Base-by-base conservation (phyloP, 177 flowering plant species). In the Telopea speciosissima region DNA sequence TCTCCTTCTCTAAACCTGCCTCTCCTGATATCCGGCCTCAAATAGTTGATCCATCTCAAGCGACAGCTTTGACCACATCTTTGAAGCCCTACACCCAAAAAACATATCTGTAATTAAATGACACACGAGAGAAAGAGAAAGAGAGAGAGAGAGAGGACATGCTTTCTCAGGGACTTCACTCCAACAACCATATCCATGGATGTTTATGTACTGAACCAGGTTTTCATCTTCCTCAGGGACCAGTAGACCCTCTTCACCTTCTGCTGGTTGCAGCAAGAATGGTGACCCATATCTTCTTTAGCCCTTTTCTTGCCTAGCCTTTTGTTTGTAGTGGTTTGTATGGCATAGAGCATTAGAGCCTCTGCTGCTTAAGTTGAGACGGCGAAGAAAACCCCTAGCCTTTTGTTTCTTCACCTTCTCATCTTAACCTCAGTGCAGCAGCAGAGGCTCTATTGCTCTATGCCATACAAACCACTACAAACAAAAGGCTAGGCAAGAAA, bases 201-300 rank as follows among this genome's bases (percentile, higher is more conserved):
- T 84, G 44, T 93, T 87, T 72, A 94, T 94, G 75, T 88, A 92
- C 61, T 84, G 77, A 58, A 89, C 80, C 79, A 94, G 95, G 83
- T 93, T 93, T 62, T 91, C 94, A 59, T 93, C 98, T 82, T 93
- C 98, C 73, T 93, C 98, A 2, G 97, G 98, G 98, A 93, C 98
- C 98, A 93, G 45, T 91, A 85, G 1, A 97, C 98, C 78, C 96
- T 85, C 88, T 92, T 94, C n/a, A 94, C 98, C 87, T 92, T 94
- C 75, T 92, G 98, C 72, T 94, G 97, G 77, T 94, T 94, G 86
- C 98, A 93, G 81, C 98, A 93, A 52, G 97, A 89, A 67, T 93
- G 98, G 45, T 88, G 98, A 61, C 96, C 96, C 97, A 90, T 91
- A 3, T 8, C 68, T 69, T 44, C 19, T 45, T 14, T 19, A 68